Base-by-base conservation (phyloP, 2,329 filamentous ascomycete species). In the Aureobasidium namibiae region DNA sequence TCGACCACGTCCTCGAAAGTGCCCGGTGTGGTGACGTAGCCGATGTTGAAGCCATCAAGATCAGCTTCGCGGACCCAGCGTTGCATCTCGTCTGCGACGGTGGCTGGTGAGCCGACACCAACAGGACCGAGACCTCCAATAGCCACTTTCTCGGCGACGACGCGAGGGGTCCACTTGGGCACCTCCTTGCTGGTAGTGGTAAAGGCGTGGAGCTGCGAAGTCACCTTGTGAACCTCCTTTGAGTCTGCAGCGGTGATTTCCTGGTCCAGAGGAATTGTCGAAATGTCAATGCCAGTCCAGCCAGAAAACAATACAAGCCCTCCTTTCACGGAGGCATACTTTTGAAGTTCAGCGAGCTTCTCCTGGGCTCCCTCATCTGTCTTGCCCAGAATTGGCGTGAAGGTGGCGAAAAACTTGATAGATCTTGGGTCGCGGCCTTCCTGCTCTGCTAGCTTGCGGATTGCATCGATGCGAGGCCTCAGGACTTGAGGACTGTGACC, bases 231-330 rank as follows among this genome's bases (percentile, higher is more conserved):
- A 13, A 78, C 79, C 62, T 83, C 81, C 2, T 74, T 72, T 0
- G 80, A 81, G 62, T 85, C 80, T 2, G 75, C 78, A 0, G 76
- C 76, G 0, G 76, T 80, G 61, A 86, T 74, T 16, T 82, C 80
- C 62, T 84, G 76, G 61, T 85, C 83, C 0, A 84, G 66, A 0
- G 81, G 33, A 42, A 85, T 76, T 64, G 76, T 75, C 3, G 78
- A 81, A 16, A 85, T 73, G 64, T 85, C 82, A 60, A 85, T 83
- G 0, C 82, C 82, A 0, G 81, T 83, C 79, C 80, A 83, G 1
- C 81, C 81, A 39, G 76, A 78, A 62, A 83, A 80, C 0, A 83
- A 71, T 0, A 82, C 82, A 1, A 84, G 69, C 0, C 80, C 81
- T 0, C 80, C 82, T 16, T 82, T 70, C 0, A 77, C 76, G 0